Evolutionary conservation across 1,284 basidiomycete species (phyloP), one percentile per base, ranked within the genome.

Genomic region (Fomitopsis palustris): DNA sequence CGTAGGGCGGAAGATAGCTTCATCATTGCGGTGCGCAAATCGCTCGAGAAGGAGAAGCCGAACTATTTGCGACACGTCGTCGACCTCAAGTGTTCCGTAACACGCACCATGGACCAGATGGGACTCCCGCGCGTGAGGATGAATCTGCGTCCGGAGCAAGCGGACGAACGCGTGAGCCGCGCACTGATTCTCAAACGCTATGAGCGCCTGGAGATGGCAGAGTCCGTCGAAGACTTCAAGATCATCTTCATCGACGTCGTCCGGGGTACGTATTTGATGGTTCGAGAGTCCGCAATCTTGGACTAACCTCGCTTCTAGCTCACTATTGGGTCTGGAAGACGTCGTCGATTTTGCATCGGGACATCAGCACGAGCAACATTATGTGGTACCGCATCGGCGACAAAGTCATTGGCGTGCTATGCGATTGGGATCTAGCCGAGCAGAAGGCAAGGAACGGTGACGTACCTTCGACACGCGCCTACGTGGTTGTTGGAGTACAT

Each of bases 301-400:
- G 3, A 14, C 29, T 37, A 42, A 45, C 33, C 2, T 9, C 9
- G 1, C 17, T 17, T 33, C 1, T 52, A 64, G 64, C 43, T 3
- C 63, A 64, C 31, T 27, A 57, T 14, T 61, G 57, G 49, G 51
- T 58, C 1, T 63, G 33, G 19, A 29, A 57, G 25, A 43, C 35
- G 6, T 55, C 53, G 14, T 41, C 21, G 1, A 43, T 60, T 23
- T 55, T 63, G 23, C 70, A 74, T 58, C 62, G 66, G 14, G 71
- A 74, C 53, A 55, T 73, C 42, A 72, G 67, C 54, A 65, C 63
- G 19, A 63, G 55, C 37, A 74, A 72, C 56, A 58, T 74, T 21
- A 74, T 74, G 71, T 63, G 65, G 45, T 58, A 64, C 31, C 54
- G 54, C 9, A 33, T 37, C 37, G 38, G 38, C 1, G 56, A 53